These are phyloP conservation scores for Penicillium pulvis DNA, from an alignment of 495 filamentous ascomycete genomes.

Conservation along the genomic window DNA sequence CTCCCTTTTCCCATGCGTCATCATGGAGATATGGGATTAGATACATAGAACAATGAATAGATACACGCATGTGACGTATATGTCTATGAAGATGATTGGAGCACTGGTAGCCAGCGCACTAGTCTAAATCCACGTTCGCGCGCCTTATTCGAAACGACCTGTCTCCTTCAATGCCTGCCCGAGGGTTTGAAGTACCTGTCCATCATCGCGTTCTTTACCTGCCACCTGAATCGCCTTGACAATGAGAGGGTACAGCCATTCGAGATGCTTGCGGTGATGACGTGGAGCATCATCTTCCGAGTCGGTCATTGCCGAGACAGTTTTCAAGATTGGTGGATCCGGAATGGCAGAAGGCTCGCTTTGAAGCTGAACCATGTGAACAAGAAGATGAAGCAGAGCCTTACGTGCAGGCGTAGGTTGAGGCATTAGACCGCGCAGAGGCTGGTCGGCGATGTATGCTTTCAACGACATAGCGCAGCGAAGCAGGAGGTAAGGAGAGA, in stretches of 20 bases:
- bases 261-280: slow-evolving; percentile 69
- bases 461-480: slow-evolving; percentile 77
- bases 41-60: slow-evolving; percentile 14
- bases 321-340: slow-evolving; percentile 48
- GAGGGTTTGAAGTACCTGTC: slow-evolving; percentile 59
- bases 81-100: not conserved
- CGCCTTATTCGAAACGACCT: slow-evolving; percentile 39
- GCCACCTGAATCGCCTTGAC: slow-evolving; percentile 69
- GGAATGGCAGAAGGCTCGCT: slow-evolving; percentile 74
- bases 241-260: slow-evolving; percentile 80
- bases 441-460: slow-evolving; percentile 88
- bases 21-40: slow-evolving; percentile 7
- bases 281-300: slow-evolving; percentile 10
- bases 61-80: not conserved
- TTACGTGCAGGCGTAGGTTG: slow-evolving; percentile 79
- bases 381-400: slow-evolving; percentile 73
- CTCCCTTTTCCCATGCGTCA: not conserved
- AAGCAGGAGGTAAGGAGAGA: slow-evolving; percentile 82
- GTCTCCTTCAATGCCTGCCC: slow-evolving; percentile 69
- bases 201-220: slow-evolving; percentile 60
- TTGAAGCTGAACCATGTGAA: slow-evolving; percentile 61
- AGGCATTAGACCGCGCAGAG: slow-evolving; percentile 87
- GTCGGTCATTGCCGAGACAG: slow-evolving; percentile 46
- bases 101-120: not conserved
- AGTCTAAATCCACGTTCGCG: too few relatives aligned